A percentile compares a stretch with the other conserved stretches of the same genome.
Evolutionary conservation across 371 early-diverging fungal genomes (phyloP).

Genomic region (Funneliformis caledonium): DNA sequence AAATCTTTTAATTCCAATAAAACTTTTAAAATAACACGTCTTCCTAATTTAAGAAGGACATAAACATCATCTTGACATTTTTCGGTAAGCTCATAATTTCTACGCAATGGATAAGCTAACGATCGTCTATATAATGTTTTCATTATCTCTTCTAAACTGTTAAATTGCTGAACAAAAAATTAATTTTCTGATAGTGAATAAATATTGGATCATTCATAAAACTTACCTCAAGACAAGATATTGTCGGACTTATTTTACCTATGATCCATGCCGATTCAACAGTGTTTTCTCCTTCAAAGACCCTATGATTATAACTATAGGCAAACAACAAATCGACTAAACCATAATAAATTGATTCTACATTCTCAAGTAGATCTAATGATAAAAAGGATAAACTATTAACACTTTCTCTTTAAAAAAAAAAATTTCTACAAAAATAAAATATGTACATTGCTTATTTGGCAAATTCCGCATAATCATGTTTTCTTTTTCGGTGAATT

Average conservation of each 20-base stretch:
- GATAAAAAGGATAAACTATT: not conserved
- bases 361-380: constrained; percentile 64
- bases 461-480: constrained; percentile 79
- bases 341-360: constrained; percentile 77
- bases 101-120: constrained; percentile 84
- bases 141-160: constrained; percentile 64
- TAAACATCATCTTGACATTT: constrained; percentile 81
- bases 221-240: constrained; percentile 79
- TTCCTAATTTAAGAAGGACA: constrained; percentile 82
- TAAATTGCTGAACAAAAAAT: constrained; percentile 56
- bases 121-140: constrained; percentile 76
- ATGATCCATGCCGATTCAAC: constrained; percentile 94
- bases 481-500: constrained; percentile 74
- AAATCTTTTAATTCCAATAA: constrained; percentile 78
- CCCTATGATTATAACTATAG: constrained; percentile 86
- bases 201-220: not conserved
- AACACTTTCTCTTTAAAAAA: constrained; percentile 17
- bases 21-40: constrained; percentile 77
- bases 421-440: not conserved
- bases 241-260: constrained; percentile 78
- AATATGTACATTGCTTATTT: constrained; percentile 68
- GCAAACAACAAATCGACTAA: constrained; percentile 92
- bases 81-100: constrained; percentile 74
- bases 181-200: not conserved
- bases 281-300: constrained; percentile 82